Evolutionary conservation across 768 basidiomycete genomes (phyloP).

Genomic region (Russula sp.): DNA sequence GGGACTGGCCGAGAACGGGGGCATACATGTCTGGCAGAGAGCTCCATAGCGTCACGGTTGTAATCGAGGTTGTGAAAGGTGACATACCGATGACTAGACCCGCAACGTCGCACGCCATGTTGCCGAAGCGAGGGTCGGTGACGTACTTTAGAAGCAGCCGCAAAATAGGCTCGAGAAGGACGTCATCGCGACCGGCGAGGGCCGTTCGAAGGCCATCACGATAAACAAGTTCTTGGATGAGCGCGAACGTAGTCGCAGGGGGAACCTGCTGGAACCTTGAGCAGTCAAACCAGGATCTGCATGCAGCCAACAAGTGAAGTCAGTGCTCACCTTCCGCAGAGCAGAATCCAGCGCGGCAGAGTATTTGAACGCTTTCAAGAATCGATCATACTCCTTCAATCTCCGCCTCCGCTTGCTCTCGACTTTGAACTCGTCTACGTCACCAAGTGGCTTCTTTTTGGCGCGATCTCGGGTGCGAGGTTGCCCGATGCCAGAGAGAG

Average conservation of each 20-base stretch:
- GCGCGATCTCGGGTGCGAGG: conserved; percentile 46
- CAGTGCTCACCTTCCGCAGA: conserved; percentile 59
- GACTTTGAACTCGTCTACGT: conserved; percentile 71
- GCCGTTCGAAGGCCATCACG: conserved; percentile 85
- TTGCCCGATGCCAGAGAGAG: conserved; percentile 50
- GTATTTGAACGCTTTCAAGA: conserved; percentile 91
- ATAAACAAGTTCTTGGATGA: conserved; percentile 90
- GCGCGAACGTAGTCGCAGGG: conserved; percentile 79
- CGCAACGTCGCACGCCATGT: conserved; percentile 76
- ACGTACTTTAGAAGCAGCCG: conserved; percentile 79
- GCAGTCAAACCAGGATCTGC: conserved; percentile 1
- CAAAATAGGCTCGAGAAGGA: conserved; percentile 88
- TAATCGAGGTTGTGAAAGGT: background rate
- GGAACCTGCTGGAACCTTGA: conserved; percentile 56
- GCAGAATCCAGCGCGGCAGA: conserved; percentile 92
- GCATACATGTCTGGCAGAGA: conserved; percentile 74
- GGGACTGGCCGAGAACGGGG: conserved; percentile 89
- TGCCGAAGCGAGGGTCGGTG: conserved; percentile 88
- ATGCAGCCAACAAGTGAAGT: background rate
- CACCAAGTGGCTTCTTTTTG: conserved; percentile 47
- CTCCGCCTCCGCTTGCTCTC: conserved; percentile 64
- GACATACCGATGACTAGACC: conserved; percentile 74
- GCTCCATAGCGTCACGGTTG: conserved; percentile 16
- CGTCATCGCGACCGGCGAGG: conserved; percentile 86
- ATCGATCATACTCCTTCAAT: conserved; percentile 81